These are phyloP conservation scores for Eucalyptus brandiana DNA, from an alignment of 345 rosid species.

Conservation along the genomic window DNA sequence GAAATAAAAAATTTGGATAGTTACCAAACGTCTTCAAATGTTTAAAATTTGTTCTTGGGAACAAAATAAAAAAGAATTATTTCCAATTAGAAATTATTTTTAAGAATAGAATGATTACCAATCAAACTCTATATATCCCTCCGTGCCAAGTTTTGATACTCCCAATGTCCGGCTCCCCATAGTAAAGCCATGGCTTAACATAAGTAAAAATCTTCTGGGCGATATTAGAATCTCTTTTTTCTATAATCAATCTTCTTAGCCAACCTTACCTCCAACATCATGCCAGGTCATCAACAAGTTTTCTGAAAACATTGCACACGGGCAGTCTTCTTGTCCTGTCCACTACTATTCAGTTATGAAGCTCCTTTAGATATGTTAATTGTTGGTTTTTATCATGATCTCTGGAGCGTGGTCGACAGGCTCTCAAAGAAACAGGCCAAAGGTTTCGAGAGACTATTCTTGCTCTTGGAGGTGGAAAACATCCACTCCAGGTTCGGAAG, in stretches of 20 bases:
- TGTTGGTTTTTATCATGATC: not conserved
- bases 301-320: not conserved
- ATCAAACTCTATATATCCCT: fast-evolving
- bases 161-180: fast-evolving
- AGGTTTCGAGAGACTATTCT: conserved; percentile 80
- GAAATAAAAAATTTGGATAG: no score
- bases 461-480: conserved; percentile 90
- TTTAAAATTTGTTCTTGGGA: no score
- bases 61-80: no score
- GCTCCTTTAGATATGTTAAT: not conserved
- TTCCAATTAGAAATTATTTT: no score
- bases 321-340: not conserved
- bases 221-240: no score
- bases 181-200: not conserved
- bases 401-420: conserved; percentile 20
- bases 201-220: no score
- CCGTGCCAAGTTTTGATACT: no score
- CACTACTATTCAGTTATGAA: not conserved
- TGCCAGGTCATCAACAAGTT: not conserved
- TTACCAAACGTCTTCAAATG: no score
- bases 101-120: no score
- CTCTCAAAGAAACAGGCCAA: conserved; percentile 62
- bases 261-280: not conserved
- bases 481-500: conserved; percentile 53
- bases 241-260: not conserved